phyloP scores from a whole-genome alignment of 2,329 filamentous ascomycete species.

The Beauveria caledonica region DNA sequence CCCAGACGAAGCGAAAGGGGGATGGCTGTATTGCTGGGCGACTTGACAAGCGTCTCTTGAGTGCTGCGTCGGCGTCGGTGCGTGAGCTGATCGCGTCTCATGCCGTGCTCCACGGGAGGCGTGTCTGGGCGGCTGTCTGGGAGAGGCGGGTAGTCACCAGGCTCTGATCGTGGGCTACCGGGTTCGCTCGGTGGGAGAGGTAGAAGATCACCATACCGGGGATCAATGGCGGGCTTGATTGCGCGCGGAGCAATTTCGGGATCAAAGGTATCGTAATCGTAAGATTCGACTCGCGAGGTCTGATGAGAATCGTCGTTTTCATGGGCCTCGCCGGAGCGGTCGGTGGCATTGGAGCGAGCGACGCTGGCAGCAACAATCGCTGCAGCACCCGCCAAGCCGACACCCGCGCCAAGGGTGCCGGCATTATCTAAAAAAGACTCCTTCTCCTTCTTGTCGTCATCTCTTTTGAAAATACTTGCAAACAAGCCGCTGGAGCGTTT shows the following conservation, averaged over 20 bases:
- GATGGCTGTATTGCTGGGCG: slow-evolving; percentile 49
- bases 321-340: slow-evolving; percentile 18
- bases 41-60: slow-evolving; percentile 39
- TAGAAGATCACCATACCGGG: slow-evolving; percentile 56
- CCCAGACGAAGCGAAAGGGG: slow-evolving; percentile 48
- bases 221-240: slow-evolving; percentile 59
- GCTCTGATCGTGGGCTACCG: slow-evolving; percentile 33
- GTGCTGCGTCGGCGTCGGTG: slow-evolving; percentile 43
- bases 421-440: slow-evolving; percentile 66
- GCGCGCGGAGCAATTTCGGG: slow-evolving; percentile 49
- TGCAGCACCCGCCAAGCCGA: slow-evolving; percentile 49
- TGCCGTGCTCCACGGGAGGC: slow-evolving; percentile 39
- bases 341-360: slow-evolving; percentile 27
- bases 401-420: slow-evolving; percentile 63
- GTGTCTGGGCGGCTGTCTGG: slow-evolving; percentile 54
- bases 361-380: slow-evolving; percentile 31
- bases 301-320: slow-evolving; percentile 17
- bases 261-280: slow-evolving; percentile 34
- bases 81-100: slow-evolving; percentile 30
- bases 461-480: slow-evolving; percentile 38
- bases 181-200: slow-evolving; percentile 54
- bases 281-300: background rate
- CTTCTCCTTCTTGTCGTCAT: slow-evolving; percentile 30
- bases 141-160: slow-evolving; percentile 37
- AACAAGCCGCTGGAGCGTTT: slow-evolving; percentile 37